Base-by-base conservation (phyloP, 2,329 filamentous ascomycete species). In the Gliomastix tumulicola region DNA sequence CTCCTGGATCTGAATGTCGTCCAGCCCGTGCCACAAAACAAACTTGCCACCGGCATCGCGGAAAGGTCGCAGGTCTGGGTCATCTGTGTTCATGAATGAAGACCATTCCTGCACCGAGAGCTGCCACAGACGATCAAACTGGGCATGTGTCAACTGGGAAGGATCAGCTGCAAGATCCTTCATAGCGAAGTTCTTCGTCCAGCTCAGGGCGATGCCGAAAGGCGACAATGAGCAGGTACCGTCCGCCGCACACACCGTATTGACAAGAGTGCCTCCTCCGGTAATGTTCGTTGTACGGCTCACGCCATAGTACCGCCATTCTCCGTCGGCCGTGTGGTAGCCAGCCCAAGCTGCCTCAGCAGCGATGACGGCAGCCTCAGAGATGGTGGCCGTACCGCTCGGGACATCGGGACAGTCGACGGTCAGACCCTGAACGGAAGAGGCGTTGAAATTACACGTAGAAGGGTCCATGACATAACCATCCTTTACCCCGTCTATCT, bases 11-110 rank as follows among this genome's bases (percentile, higher is more conserved):
- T 44, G 11, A 2, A 38, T 30, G 27, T 54, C 49, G 10, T 28
- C 25, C n/a, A 55, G 40, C n/a, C 64, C 63, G 42, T 67, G 63
- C 47, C 57, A 67, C 27, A 60, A 49, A 15, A 67, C 18, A 3
- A 67, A 32, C 46, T 66, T 67, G 16, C 59, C 59, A 9, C 64
- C 63, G 3, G 45, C 45, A 6, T 44, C 43, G 18, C 43, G 44
- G 41, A 56, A 63, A 2, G 42, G 39, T 0, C 43, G 23, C 3
- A 60, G 39, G 21, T 49, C 51, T 30, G 53, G 43, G 17, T 56
- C 45, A 12, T 46, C 44, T 7, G 55, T 53, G 13, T 45, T 48
- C 34, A 51, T 15, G 13, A 32, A 34, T 11, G 32, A 34, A 11
- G 32, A 19, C 20, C 32, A 21, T 21, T 34, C 18, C 9, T 21